Conservation (phyloP, 176 grass and related monocot genomes). For the Themeda triandra region DNA sequence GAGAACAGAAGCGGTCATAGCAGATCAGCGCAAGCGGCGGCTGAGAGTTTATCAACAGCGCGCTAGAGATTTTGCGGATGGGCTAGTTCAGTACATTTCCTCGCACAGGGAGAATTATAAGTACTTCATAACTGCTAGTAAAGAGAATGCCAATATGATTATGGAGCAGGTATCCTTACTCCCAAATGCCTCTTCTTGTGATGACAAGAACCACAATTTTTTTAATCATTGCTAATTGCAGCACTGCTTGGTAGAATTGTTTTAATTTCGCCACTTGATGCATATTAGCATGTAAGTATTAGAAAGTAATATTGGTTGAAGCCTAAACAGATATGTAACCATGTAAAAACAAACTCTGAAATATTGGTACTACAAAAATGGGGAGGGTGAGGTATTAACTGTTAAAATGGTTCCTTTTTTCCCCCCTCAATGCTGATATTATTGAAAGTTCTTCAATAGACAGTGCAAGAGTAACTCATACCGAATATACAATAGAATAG, state of each 20-base stretch:
- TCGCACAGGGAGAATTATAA: conserved; percentile 7
- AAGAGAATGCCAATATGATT: conserved; percentile 10
- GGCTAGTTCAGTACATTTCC: conserved; percentile 8
- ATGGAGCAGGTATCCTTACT: conserved; percentile 7
- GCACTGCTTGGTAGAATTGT: no score
- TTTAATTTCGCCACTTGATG: not conserved
- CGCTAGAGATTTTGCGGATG: conserved; percentile 12
- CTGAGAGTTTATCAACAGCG: not conserved
- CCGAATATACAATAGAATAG: no score
- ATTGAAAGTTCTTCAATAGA: not conserved
- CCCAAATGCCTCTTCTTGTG: not conserved
- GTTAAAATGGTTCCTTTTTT: not conserved
- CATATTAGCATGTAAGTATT: not conserved
- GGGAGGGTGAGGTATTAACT: not conserved
- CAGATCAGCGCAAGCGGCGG: not conserved
- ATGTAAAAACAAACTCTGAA: not conserved
- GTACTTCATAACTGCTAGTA: not conserved
- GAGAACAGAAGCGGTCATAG: not conserved
- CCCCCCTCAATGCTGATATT: not conserved
- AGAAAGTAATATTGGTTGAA: not conserved
- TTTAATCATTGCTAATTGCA: not conserved
- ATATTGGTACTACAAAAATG: not conserved
- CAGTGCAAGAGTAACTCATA: not conserved
- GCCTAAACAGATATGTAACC: not conserved
- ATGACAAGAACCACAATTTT: not conserved